phyloP scores from a whole-genome alignment of 2,329 filamentous ascomycete species.

The Aspergillus fructus region DNA sequence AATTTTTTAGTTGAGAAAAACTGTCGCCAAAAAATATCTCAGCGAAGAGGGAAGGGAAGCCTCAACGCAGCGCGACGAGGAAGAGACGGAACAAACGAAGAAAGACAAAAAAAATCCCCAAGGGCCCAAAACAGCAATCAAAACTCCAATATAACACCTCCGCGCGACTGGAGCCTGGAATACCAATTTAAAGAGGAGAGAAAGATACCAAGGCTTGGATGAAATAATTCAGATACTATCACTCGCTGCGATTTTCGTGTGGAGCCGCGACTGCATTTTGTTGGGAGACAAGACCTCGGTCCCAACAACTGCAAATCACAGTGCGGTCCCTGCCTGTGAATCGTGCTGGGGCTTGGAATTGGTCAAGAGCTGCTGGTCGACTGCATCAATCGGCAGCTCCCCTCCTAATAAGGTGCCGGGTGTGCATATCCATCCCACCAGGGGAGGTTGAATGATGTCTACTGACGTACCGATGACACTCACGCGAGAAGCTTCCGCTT shows the following conservation, averaged over 20 bases:
- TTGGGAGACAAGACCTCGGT: slow-evolving; percentile 17
- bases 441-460: background rate
- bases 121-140: background rate
- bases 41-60: background rate
- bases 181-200: background rate
- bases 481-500: slow-evolving; percentile 8
- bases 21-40: background rate
- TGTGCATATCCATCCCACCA: background rate
- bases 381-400: background rate
- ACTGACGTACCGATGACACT: slow-evolving; percentile 5
- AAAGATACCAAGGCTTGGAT: background rate
- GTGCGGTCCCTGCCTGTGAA: slow-evolving; percentile 9
- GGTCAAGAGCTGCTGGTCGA: background rate
- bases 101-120: background rate
- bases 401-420: background rate
- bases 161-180: background rate
- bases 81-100: background rate
- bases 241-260: slow-evolving; percentile 6
- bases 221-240: slow-evolving; percentile 2
- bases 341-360: background rate
- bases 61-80: background rate
- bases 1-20: background rate
- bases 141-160: background rate
- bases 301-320: slow-evolving; percentile 12
- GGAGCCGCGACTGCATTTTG: slow-evolving; percentile 18